Evolutionary conservation across 441 rosid species (phyloP).

Genomic region (Populus hybrid): DNA sequence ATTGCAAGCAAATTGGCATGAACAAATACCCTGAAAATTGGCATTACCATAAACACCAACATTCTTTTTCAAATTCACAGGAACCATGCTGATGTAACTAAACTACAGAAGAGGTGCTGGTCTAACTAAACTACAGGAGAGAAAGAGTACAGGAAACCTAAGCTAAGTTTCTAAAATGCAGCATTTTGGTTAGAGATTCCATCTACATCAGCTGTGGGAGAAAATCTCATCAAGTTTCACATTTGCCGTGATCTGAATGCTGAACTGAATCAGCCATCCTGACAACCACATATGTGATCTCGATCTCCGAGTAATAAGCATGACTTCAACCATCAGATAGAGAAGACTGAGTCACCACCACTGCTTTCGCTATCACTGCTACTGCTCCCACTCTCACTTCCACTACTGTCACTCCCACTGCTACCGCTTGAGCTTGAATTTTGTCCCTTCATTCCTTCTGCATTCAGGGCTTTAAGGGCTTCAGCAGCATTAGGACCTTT

Average conservation of each 20-base stretch:
- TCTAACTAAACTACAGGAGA: background rate
- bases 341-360: constrained; percentile 17
- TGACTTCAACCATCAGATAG: background rate
- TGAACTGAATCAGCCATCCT: background rate
- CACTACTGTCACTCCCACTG: constrained; percentile 48
- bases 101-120: background rate
- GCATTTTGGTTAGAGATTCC: background rate
- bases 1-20: background rate
- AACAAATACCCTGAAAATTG: background rate
- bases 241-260: background rate
- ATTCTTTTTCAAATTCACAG: background rate
- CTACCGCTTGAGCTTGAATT: constrained; percentile 57
- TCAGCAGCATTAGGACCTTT: constrained; percentile 73
- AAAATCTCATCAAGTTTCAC: too few species aligned
- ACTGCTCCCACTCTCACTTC: constrained; percentile 45
- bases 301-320: background rate
- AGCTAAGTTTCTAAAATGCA: background rate
- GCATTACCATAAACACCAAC: background rate
- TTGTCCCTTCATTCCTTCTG: constrained; percentile 34
- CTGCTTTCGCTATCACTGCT: constrained; percentile 29
- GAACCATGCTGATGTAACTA: background rate
- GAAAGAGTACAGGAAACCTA: background rate
- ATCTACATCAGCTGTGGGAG: background rate
- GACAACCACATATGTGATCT: background rate
- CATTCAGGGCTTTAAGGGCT: constrained; percentile 79